These are phyloP conservation scores for Brettanomyces bruxellensis DNA, from an alignment of 805 yeast genomes.

Conservation along the genomic window DNA sequence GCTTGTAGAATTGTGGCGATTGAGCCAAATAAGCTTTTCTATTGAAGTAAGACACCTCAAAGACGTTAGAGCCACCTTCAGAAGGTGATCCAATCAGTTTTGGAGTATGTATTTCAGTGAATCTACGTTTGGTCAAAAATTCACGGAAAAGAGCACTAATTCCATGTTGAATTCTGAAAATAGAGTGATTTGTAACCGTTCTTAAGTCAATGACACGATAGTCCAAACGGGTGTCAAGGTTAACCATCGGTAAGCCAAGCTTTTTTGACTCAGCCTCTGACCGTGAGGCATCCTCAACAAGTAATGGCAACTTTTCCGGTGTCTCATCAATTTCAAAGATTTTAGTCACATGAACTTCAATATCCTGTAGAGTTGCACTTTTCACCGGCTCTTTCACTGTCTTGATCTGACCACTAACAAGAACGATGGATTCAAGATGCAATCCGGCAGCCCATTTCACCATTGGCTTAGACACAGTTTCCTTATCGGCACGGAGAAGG, in stretches of 20 bases:
- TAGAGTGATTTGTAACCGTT: slow-evolving; percentile 96
- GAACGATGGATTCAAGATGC: slow-evolving; percentile 82
- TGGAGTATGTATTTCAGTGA: slow-evolving; percentile 94
- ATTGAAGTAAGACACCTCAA: slow-evolving; percentile 89
- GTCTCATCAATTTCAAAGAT: slow-evolving; percentile 76
- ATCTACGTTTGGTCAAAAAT: slow-evolving; percentile 56
- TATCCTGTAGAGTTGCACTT: slow-evolving; percentile 85
- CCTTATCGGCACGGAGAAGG: slow-evolving; percentile 64
- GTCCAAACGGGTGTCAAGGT: slow-evolving; percentile 93
- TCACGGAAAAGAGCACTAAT: slow-evolving; percentile 86
- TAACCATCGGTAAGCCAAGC: slow-evolving; percentile 85
- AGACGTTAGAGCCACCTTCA: slow-evolving; percentile 97
- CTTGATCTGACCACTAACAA: slow-evolving; percentile 76
- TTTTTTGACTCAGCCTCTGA: slow-evolving; percentile 92
- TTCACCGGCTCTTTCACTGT: slow-evolving; percentile 83
- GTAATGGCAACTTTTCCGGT: slow-evolving; percentile 86
- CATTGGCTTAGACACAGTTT: slow-evolving; percentile 81
- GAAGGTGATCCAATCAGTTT: slow-evolving; percentile 91
- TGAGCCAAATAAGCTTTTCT: slow-evolving; percentile 91
- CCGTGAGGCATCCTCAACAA: slow-evolving; percentile 94
- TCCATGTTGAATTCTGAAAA: slow-evolving; percentile 88
- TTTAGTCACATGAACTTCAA: slow-evolving; percentile 71
- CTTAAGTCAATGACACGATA: slow-evolving; percentile 93
- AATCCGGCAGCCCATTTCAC: slow-evolving; percentile 90
- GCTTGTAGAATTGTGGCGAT: slow-evolving; percentile 97